Percentiles rank a stretch among this genome's conserved stretches.
Conservation (phyloP, 208 protist species). For the Leishmania mexicana region DNA sequence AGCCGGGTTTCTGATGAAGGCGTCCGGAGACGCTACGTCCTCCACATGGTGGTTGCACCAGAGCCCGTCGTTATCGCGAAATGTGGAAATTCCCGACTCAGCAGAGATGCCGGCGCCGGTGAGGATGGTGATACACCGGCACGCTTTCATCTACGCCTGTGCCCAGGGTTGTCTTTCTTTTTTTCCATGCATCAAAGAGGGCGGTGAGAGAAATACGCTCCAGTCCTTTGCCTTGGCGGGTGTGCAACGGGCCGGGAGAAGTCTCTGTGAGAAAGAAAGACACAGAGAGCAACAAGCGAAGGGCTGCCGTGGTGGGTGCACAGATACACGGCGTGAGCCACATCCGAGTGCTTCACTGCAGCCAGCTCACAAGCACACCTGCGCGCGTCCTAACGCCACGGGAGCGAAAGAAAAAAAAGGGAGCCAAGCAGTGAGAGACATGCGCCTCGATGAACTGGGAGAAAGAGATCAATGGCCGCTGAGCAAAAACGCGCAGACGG, state of each 20-base stretch:
- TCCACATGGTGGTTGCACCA: conserved; percentile 80
- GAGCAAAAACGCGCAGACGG: neutral
- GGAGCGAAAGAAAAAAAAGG: neutral
- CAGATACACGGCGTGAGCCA: neutral
- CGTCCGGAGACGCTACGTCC: conserved; percentile 62
- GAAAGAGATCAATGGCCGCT: neutral
- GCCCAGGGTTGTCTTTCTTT: neutral
- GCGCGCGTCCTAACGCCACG: neutral
- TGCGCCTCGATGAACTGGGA: neutral
- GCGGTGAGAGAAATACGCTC: neutral
- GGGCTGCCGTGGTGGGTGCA: neutral
- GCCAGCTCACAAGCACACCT: neutral
- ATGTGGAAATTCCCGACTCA: conserved; percentile 69
- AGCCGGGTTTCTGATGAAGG: conserved; percentile 44
- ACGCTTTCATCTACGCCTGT: conserved; percentile 28
- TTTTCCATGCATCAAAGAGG: neutral
- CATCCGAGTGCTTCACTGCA: neutral
- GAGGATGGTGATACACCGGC: conserved; percentile 57
- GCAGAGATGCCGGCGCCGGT: conserved; percentile 82
- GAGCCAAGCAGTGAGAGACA: no score
- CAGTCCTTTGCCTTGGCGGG: neutral
- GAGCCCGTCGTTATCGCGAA: conserved; percentile 60
- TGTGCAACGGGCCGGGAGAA: neutral
- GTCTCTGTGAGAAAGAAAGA: neutral
- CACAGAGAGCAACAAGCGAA: neutral